A percentile compares a stretch with the other conserved stretches of the same genome.
phyloP scores from a whole-genome alignment of 75 land plant genomes.

The Cryptomeria japonica region DNA sequence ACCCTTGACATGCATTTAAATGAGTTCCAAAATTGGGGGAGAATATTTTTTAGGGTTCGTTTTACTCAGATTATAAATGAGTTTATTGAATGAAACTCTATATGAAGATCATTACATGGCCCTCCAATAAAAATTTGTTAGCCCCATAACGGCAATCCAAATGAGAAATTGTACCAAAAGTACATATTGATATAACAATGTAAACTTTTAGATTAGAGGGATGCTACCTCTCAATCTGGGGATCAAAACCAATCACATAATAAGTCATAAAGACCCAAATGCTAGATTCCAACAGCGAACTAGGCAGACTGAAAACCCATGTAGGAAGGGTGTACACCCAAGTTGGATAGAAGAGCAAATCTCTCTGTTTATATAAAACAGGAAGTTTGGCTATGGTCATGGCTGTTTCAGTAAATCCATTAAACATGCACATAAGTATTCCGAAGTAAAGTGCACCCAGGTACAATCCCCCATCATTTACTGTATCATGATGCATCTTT shows the following conservation, averaged over 20 bases:
- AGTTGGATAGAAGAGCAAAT: constrained; percentile 71
- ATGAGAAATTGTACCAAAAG: not conserved
- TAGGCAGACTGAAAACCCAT: constrained; percentile 68
- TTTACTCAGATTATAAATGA: not conserved
- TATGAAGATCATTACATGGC: not conserved
- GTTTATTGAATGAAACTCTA: not conserved
- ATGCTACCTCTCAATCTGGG: constrained; percentile 51
- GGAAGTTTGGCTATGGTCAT: constrained; percentile 75
- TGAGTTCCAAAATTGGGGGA: not conserved
- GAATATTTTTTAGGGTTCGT: not conserved
- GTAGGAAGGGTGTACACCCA: constrained; percentile 81
- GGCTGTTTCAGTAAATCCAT: constrained; percentile 81
- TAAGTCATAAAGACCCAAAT: constrained; percentile 66
- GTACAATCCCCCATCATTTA: constrained; percentile 24
- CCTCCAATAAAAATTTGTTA: not conserved
- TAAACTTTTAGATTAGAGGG: not conserved
- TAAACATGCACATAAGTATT: constrained; percentile 70
- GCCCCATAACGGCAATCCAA: not conserved
- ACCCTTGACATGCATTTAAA: not conserved
- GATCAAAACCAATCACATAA: constrained; percentile 75
- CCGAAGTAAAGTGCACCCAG: constrained; percentile 67
- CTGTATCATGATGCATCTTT: constrained; percentile 51
- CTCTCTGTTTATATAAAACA: constrained; percentile 89
- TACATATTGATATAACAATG: not conserved
- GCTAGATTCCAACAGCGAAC: constrained; percentile 57